Evolutionary conservation across 805 yeast species (phyloP).

Genomic region (Candida gorgasii): DNA sequence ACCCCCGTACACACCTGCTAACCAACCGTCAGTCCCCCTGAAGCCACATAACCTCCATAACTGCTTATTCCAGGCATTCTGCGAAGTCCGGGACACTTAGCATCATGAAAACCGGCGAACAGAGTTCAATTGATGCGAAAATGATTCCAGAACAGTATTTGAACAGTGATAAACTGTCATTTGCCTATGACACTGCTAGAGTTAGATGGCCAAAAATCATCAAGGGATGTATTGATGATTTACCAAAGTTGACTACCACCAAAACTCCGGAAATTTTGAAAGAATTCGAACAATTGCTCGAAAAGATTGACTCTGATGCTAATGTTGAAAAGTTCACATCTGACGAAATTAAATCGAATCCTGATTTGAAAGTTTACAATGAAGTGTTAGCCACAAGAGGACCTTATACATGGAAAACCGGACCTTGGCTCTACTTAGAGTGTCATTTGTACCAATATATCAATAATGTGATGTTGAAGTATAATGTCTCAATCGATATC

Average conservation of each 20-base stretch:
- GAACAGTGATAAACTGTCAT: slow-evolving; percentile 72
- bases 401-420: slow-evolving; percentile 68
- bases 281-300: slow-evolving; percentile 41
- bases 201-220: slow-evolving; percentile 88
- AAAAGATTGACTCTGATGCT: slow-evolving; percentile 34
- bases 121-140: background rate
- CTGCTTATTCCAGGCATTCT: too few relatives aligned
- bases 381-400: slow-evolving; percentile 27
- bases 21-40: too few relatives aligned
- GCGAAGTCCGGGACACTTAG: too few relatives aligned
- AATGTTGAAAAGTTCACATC: slow-evolving; percentile 29
- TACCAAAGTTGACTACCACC: slow-evolving; percentile 7
- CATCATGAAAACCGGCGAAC: background rate
- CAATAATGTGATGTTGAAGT: slow-evolving; percentile 40
- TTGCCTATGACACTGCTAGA: slow-evolving; percentile 77
- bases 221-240: slow-evolving; percentile 50
- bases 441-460: slow-evolving; percentile 77
- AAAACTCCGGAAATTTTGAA: background rate
- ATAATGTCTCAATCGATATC: slow-evolving; percentile 57
- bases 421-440: slow-evolving; percentile 91
- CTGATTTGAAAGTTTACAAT: slow-evolving; percentile 60
- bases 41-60: too few relatives aligned
- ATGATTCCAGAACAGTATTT: slow-evolving; percentile 49
- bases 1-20: too few relatives aligned
- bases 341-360: slow-evolving; percentile 42